phyloP scores from a whole-genome alignment of 345 rosid species.

The Rhodomyrtus tomentosa region DNA sequence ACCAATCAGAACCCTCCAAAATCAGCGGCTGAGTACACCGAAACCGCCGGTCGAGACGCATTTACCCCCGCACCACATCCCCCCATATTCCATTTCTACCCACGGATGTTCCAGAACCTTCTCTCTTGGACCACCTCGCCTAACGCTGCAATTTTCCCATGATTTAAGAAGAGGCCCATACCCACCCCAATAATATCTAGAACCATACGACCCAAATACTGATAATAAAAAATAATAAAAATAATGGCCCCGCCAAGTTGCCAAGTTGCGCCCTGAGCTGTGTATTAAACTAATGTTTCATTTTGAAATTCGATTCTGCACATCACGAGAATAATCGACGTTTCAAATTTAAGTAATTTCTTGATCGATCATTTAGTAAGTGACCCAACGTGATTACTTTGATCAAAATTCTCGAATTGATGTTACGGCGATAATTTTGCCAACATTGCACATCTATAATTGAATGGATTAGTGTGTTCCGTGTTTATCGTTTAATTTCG shows the following conservation, averaged over 20 bases:
- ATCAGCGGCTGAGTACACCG: background rate
- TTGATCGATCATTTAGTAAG: background rate
- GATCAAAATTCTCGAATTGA: background rate
- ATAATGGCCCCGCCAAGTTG: background rate
- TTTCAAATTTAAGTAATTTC: background rate
- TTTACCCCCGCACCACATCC: background rate
- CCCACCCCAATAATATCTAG: background rate
- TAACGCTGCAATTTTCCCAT: background rate
- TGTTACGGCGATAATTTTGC: fast-evolving
- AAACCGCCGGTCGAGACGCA: background rate
- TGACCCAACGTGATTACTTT: fast-evolving
- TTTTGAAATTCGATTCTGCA: too few species aligned
- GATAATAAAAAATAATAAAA: too few species aligned
- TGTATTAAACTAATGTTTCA: background rate
- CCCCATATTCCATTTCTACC: background rate
- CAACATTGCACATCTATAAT: fast-evolving
- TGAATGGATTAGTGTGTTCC: fast-evolving
- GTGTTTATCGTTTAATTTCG: too few species aligned
- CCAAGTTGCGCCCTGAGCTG: background rate
- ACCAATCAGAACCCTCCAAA: background rate
- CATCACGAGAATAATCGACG: fast-evolving
- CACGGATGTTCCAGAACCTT: constrained; percentile 35
- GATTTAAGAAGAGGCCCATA: background rate
- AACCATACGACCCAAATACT: background rate
- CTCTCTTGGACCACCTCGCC: background rate